These are phyloP conservation scores for Beauveria sp. DNA, from an alignment of 2,329 filamentous ascomycete genomes.

Conservation along the genomic window DNA sequence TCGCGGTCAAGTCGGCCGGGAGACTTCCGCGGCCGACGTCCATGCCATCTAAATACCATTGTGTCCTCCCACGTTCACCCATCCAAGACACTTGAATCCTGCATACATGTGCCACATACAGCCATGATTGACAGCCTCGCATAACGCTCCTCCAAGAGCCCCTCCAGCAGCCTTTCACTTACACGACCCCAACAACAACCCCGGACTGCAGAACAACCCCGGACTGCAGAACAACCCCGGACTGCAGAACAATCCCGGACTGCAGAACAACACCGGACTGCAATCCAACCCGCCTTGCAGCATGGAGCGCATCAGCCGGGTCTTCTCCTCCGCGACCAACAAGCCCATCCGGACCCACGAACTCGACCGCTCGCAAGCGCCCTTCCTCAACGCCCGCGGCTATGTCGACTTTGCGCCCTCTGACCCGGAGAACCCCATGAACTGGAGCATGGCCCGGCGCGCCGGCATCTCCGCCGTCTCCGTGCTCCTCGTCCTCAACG, in stretches of 20 bases:
- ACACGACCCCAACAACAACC: neutral
- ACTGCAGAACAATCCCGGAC: neutral
- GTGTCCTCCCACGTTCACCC: neutral
- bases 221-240: neutral
- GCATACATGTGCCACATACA: neutral
- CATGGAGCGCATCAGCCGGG: slow-evolving; percentile 34
- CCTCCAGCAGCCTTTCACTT: too few species aligned
- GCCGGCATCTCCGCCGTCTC: slow-evolving; percentile 33
- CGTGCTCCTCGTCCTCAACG: slow-evolving; percentile 45
- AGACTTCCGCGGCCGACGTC: neutral
- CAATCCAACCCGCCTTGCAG: neutral
- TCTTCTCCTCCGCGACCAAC: slow-evolving; percentile 42
- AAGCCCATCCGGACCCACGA: slow-evolving; percentile 42
- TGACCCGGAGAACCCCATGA: slow-evolving; percentile 44
- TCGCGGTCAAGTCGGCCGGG: neutral
- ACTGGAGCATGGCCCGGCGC: slow-evolving; percentile 36
- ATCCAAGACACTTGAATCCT: neutral
- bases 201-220: neutral
- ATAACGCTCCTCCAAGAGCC: too few species aligned
- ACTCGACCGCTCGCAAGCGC: slow-evolving; percentile 19
- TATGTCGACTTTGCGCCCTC: slow-evolving; percentile 41
- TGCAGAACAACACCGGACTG: neutral
- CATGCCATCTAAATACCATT: neutral
- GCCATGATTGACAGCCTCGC: neutral
- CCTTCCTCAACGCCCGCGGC: slow-evolving; percentile 41